A percentile compares a stretch with the other conserved stretches of the same genome.
Evolutionary conservation across 2,329 filamentous ascomycete species (phyloP).

Genomic region (Corniculantispora saksenae): DNA sequence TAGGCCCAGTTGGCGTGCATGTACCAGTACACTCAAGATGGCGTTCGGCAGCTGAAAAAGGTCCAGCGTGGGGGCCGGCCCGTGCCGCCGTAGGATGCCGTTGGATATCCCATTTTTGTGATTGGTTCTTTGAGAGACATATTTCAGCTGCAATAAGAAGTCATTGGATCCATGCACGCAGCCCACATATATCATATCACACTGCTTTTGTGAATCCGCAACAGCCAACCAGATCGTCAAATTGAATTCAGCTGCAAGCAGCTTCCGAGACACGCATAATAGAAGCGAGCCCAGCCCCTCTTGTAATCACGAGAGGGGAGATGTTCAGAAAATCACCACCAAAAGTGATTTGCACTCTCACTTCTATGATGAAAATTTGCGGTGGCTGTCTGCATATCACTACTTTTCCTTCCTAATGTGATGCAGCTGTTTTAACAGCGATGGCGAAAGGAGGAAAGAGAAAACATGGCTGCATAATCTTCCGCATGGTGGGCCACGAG

Average conservation of each 20-base stretch:
- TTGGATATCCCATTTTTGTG: background rate
- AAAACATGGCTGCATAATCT: background rate
- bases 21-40: slow-evolving; percentile 1
- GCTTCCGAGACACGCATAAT: slow-evolving; percentile 4
- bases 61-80: background rate
- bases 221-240: background rate
- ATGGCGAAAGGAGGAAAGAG: background rate
- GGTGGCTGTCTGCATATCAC: background rate
- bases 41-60: background rate
- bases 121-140: background rate
- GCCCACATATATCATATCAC: background rate
- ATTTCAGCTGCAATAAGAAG: slow-evolving; percentile 7
- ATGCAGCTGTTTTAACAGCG: background rate
- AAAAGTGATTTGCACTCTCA: too few relatives aligned
- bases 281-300: background rate
- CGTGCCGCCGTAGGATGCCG: background rate
- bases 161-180: background rate
- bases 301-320: background rate
- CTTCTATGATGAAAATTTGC: background rate
- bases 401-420: background rate
- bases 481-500: background rate
- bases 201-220: background rate
- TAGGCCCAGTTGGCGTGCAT: background rate
- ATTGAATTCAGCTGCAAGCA: slow-evolving; percentile 3
- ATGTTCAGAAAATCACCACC: background rate